These are phyloP conservation scores for Agrocybe chaxingu DNA, from an alignment of 768 basidiomycete species.

Conservation along the genomic window DNA sequence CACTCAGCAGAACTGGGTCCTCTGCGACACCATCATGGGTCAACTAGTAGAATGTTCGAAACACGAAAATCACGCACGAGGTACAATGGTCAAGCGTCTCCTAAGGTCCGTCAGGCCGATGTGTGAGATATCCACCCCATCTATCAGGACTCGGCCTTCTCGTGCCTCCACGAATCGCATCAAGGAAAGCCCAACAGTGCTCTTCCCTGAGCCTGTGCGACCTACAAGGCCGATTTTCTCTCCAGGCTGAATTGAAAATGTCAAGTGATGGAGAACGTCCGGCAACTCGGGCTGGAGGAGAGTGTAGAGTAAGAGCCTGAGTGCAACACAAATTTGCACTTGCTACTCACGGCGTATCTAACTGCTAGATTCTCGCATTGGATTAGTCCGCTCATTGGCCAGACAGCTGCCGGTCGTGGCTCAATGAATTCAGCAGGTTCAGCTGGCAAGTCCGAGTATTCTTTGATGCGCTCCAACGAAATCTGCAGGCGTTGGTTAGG, in stretches of 20 bases:
- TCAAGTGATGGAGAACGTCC: constrained; percentile 76
- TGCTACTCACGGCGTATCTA: constrained; percentile 63
- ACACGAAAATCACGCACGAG: constrained; percentile 49
- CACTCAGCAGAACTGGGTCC: constrained; percentile 87
- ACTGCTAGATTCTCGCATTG: constrained; percentile 74
- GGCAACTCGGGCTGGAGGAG: constrained; percentile 73
- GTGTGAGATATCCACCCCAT: constrained; percentile 74
- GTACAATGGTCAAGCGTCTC: constrained; percentile 54
- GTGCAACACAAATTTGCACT: constrained; percentile 22
- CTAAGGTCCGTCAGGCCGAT: constrained; percentile 84
- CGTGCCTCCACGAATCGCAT: constrained; percentile 85
- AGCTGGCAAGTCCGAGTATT: constrained; percentile 75
- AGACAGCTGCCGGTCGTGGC: constrained; percentile 74
- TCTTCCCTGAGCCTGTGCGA: constrained; percentile 72
- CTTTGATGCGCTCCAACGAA: constrained; percentile 85
- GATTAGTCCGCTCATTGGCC: constrained; percentile 74
- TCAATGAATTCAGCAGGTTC: constrained; percentile 87
- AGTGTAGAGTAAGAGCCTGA: not conserved
- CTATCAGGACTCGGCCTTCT: constrained; percentile 70
- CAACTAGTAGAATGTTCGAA: not conserved
- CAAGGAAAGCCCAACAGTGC: constrained; percentile 76
- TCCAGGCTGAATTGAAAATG: constrained; percentile 67
- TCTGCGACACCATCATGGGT: constrained; percentile 37
- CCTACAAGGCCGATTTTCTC: constrained; percentile 79
- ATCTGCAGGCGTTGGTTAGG: constrained; percentile 42